Conservation (phyloP, 2,329 filamentous ascomycete species). For the Ceratocystis huliohia region DNA sequence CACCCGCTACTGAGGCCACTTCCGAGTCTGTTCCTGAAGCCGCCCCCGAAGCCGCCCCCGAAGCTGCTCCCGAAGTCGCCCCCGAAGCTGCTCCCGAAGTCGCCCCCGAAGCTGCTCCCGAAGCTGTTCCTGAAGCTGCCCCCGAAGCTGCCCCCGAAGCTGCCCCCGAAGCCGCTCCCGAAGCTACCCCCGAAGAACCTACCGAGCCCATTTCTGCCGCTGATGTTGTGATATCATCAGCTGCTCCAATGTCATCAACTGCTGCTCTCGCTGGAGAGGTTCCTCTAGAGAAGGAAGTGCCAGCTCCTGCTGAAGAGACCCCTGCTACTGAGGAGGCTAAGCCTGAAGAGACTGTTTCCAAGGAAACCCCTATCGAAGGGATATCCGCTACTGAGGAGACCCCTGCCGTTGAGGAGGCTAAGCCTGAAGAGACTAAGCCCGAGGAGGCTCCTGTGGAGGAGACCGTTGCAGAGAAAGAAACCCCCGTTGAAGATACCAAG, state of each 20-base stretch:
- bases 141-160: conserved; percentile 18
- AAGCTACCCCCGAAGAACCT: not conserved
- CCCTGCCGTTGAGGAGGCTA: conserved; percentile 14
- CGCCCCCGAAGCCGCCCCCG: not conserved
- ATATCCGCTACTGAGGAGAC: conserved; percentile 34
- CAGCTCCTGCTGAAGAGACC: conserved; percentile 40
- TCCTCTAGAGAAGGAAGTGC: conserved; percentile 12
- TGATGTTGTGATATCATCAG: conserved; percentile 14
- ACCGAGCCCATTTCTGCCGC: not conserved
- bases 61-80: not conserved
- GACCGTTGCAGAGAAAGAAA: conserved; percentile 24
- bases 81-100: not conserved
- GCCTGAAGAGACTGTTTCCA: conserved; percentile 44
- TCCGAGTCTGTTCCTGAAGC: not conserved
- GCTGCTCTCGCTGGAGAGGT: conserved; percentile 14
- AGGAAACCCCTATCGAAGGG: conserved; percentile 36
- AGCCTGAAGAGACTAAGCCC: conserved; percentile 45
- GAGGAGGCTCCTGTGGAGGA: conserved; percentile 45
- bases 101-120: conserved; percentile 18
- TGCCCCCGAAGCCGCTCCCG: not conserved
- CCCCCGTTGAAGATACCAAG: conserved; percentile 34
- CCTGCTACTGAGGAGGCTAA: conserved; percentile 38
- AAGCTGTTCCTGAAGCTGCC: not conserved
- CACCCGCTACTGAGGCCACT: conserved; percentile 3
- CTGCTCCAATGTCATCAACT: conserved; percentile 6